Evolutionary conservation across 257 asterid genomes (phyloP).

Genomic region (Cinchona pubescens): DNA sequence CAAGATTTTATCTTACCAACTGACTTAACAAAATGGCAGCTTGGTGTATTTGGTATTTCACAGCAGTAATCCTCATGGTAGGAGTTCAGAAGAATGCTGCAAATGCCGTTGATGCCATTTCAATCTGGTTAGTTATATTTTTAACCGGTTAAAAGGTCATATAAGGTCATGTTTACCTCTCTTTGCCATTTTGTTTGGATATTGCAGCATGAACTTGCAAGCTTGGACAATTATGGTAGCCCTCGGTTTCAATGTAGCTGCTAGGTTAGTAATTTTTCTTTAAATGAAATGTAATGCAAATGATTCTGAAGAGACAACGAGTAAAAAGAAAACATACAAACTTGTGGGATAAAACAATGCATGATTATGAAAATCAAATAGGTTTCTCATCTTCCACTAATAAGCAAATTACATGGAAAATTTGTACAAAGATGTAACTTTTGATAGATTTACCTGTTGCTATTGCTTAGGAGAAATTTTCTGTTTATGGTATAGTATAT

Average conservation of each 20-base stretch:
- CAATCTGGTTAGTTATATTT: constrained; percentile 34
- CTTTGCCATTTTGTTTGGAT: not conserved
- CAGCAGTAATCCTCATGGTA: constrained; percentile 41
- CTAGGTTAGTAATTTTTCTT: constrained; percentile 28
- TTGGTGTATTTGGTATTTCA: constrained; percentile 47
- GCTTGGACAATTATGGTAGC: constrained; percentile 38
- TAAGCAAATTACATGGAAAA: not conserved
- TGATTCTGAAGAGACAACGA: not conserved
- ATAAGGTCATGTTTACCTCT: no score
- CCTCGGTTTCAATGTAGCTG: constrained; percentile 33
- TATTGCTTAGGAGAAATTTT: not conserved
- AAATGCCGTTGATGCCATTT: constrained; percentile 36
- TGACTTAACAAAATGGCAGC: constrained; percentile 19
- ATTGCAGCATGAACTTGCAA: constrained; percentile 30
- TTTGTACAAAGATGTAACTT: not conserved
- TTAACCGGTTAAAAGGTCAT: no score
- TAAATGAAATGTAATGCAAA: not conserved
- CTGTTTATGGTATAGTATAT: no score
- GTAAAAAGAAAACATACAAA: not conserved
- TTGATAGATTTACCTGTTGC: not conserved
- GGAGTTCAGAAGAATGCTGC: constrained; percentile 43
- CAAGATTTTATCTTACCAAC: not conserved
- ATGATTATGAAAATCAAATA: not conserved
- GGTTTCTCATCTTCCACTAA: not conserved
- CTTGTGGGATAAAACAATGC: not conserved